phyloP scores from a whole-genome alignment of 2,329 filamentous ascomycete species.

The Cryoendolithus antarcticus region DNA sequence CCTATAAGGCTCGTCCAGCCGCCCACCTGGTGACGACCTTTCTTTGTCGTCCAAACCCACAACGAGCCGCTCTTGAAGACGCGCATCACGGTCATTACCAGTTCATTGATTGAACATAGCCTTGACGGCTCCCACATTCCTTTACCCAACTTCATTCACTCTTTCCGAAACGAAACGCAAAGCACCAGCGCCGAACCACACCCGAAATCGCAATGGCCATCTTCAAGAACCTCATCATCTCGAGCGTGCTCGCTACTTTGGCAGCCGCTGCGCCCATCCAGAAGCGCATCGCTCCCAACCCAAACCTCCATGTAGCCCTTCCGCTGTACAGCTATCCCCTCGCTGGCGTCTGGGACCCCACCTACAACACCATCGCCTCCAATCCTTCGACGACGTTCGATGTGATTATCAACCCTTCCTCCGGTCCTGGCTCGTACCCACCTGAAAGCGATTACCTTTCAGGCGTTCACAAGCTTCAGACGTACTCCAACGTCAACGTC shows the following conservation, averaged over 20 bases:
- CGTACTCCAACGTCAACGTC: constrained; percentile 15
- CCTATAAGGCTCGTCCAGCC: no score
- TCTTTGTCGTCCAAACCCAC: no score
- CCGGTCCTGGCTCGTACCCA: constrained; percentile 13
- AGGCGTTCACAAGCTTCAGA: constrained; percentile 13
- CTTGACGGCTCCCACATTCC: no score
- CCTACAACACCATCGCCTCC: constrained; percentile 12
- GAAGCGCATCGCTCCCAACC: constrained; percentile 5
- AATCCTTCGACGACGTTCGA: constrained; percentile 18
- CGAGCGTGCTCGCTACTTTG: constrained; percentile 1
- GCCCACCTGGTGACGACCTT: no score
- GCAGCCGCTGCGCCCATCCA: constrained; percentile 2
- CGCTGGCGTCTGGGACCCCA: constrained; percentile 13
- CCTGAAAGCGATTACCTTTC: constrained; percentile 16
- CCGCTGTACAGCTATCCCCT: constrained; percentile 21
- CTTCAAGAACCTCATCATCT: constrained; percentile 1
- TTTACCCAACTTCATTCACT: no score
- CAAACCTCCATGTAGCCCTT: constrained; percentile 7
- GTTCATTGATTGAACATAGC: no score
- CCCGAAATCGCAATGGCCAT: no score
- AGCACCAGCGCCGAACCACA: no score
- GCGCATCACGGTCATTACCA: no score
- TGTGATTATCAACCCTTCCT: constrained; percentile 19
- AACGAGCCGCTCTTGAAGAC: no score
- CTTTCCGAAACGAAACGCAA: no score